Conservation (phyloP, 2,329 filamentous ascomycete species). For the Cladophialophora yegresii region DNA sequence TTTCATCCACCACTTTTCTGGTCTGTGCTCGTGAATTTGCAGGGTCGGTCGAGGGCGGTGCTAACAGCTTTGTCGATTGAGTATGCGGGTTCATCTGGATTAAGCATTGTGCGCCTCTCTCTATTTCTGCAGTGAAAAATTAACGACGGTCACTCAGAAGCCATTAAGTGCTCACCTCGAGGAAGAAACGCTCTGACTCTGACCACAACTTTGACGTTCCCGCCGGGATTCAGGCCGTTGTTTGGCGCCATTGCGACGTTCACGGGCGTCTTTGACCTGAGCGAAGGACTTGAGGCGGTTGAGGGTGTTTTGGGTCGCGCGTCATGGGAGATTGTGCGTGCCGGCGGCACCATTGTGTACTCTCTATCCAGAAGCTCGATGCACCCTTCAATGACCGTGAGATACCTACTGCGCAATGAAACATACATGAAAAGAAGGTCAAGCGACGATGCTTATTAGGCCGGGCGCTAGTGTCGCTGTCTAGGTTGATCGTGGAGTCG, state of each 20-base stretch:
- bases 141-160: neutral
- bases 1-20: constrained; percentile 79
- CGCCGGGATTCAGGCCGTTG: constrained; percentile 58
- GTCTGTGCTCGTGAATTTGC: constrained; percentile 60
- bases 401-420: constrained; percentile 29
- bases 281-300: constrained; percentile 74
- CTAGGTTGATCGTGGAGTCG: constrained; percentile 3
- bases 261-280: constrained; percentile 71
- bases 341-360: constrained; percentile 32
- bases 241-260: constrained; percentile 53
- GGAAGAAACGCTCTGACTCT: constrained; percentile 77
- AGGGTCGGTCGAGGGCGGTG: constrained; percentile 60
- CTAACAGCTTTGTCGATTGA: constrained; percentile 78
- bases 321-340: constrained; percentile 27
- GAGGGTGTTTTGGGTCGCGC: constrained; percentile 48
- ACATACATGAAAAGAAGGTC: constrained; percentile 30
- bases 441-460: constrained; percentile 2
- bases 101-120: constrained; percentile 78
- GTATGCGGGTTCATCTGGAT: constrained; percentile 87
- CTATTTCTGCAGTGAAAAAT: constrained; percentile 65
- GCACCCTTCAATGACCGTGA: constrained; percentile 29
- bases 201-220: constrained; percentile 81
- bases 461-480: constrained; percentile 3
- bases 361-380: constrained; percentile 24
- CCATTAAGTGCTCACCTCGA: constrained; percentile 59